Evolutionary conservation across 2,329 filamentous ascomycete species (phyloP), one percentile per base, ranked within the genome.

Genomic region (Colletotrichum coccodes): DNA sequence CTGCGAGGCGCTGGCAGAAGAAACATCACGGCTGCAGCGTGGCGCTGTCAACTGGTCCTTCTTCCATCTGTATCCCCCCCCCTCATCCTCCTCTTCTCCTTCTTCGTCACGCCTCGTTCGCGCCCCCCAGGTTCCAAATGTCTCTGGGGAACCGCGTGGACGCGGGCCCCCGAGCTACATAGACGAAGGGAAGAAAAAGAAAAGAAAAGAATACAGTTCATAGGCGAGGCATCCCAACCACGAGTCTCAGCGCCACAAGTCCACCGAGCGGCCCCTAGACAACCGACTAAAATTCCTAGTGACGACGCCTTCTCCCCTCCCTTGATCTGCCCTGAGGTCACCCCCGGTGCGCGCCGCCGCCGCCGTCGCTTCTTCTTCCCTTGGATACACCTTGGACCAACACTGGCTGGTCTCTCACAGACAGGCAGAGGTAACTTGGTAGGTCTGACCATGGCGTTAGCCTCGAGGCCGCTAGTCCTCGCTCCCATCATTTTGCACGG

Each of bases 401-500:
- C 21, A 21, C n/a, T 16, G n/a, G 42, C 47, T n/a, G 8, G 34
- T 30, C 44, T 6, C 63, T 62, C 7, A 12, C 42, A 34, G 57
- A 38, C n/a, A 26, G 26, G 28, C 23, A 36, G 23, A 57, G 50
- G 46, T 16, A 57, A 32, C 28, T 12, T 23, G 5, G 50, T 32
- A 47, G 60, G 65, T 60, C 61, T 60, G 54, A 53, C 54, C 61
- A 56, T 65, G 54, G 61, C 65, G 65, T 49, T 54, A 38, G 38
- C 49, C 56, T 56, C 44, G 53, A 60, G 47, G 64, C 38, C 54
- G 44, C 46, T 54, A 60, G 54, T 34, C 40, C 61, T 68, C 61
- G 53, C 59, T 68, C 53, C 30, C 53, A 68, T 49, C 54, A 59
- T 60, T 60, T 60, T 65, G 65, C 65, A 68, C 65, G 61, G 65